These are phyloP conservation scores for Phyllostachys edulis DNA, from an alignment of 176 grass and related monocot species.

Conservation along the genomic window DNA sequence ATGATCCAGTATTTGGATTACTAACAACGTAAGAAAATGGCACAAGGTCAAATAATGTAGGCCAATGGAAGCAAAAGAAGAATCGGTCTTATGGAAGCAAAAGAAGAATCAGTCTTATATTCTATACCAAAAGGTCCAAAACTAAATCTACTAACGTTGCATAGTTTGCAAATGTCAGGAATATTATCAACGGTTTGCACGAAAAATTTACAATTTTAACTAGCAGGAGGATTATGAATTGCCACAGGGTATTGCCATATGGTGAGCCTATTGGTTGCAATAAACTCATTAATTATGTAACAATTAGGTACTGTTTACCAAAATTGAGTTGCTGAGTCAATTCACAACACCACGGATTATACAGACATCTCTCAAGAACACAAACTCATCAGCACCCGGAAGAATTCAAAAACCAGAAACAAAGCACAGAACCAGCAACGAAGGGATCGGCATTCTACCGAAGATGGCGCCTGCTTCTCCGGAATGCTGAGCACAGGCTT, in stretches of 20 bases:
- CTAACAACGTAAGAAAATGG: not conserved
- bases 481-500: constrained; percentile 63
- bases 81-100: not conserved
- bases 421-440: not conserved
- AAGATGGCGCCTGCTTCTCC: constrained; percentile 39
- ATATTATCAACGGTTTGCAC: not conserved
- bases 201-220: not conserved
- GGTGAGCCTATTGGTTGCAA: too few species aligned
- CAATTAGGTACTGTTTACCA: not conserved
- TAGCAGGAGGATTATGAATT: not conserved
- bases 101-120: not conserved
- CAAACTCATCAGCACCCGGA: not conserved
- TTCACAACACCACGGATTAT: not conserved
- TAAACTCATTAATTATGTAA: not conserved
- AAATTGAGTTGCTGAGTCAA: not conserved
- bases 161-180: not conserved
- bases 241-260: not conserved
- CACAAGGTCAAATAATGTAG: not conserved
- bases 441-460: constrained; percentile 34
- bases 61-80: not conserved
- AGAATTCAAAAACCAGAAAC: not conserved
- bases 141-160: not conserved
- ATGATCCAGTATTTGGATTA: constrained; percentile 21
- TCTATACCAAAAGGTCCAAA: not conserved
- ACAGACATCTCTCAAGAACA: not conserved